phyloP scores from a whole-genome alignment of 2,329 filamentous ascomycete species.

The Cladophialophora chaetospira region DNA sequence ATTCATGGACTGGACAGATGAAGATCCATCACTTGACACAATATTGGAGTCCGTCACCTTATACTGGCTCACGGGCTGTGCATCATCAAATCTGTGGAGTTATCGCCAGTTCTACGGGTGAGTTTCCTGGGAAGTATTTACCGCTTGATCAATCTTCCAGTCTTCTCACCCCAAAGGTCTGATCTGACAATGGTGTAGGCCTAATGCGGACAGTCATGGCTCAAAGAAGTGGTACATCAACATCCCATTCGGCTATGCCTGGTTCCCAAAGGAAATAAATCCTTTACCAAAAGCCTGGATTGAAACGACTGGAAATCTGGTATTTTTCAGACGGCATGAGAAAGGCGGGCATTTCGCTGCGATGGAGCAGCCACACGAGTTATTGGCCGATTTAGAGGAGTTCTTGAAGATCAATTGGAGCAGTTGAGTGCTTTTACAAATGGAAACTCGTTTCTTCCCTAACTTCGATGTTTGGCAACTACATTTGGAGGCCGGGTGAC shows the following conservation, averaged over 20 bases:
- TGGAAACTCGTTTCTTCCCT: too few relatives aligned
- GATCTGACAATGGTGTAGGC: too few relatives aligned
- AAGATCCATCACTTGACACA: slow-evolving; percentile 35
- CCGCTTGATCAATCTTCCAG: too few relatives aligned
- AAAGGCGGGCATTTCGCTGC: slow-evolving; percentile 58
- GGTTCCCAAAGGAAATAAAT: slow-evolving; percentile 48
- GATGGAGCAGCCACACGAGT: slow-evolving; percentile 44
- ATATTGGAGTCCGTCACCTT: slow-evolving; percentile 40
- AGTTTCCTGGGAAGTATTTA: too few relatives aligned
- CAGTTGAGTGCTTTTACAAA: background rate
- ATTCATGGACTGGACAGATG: slow-evolving; percentile 41
- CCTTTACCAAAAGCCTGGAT: slow-evolving; percentile 40
- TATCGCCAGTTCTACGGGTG: slow-evolving; percentile 33
- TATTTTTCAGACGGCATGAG: slow-evolving; percentile 21
- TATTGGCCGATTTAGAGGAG: slow-evolving; percentile 47
- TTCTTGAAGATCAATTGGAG: slow-evolving; percentile 34
- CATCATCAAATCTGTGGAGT: slow-evolving; percentile 34
- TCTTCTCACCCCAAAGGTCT: too few relatives aligned
- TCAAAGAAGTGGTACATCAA: slow-evolving; percentile 34
- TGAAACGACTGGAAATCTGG: slow-evolving; percentile 25
- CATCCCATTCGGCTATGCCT: slow-evolving; percentile 52
- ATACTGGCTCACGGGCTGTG: slow-evolving; percentile 41
- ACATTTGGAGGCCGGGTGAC: too few relatives aligned
- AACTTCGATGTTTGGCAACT: too few relatives aligned
- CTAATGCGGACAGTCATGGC: background rate